phyloP scores from a whole-genome alignment of 1,284 basidiomycete genomes.

The Sanghuangporus baumii region DNA sequence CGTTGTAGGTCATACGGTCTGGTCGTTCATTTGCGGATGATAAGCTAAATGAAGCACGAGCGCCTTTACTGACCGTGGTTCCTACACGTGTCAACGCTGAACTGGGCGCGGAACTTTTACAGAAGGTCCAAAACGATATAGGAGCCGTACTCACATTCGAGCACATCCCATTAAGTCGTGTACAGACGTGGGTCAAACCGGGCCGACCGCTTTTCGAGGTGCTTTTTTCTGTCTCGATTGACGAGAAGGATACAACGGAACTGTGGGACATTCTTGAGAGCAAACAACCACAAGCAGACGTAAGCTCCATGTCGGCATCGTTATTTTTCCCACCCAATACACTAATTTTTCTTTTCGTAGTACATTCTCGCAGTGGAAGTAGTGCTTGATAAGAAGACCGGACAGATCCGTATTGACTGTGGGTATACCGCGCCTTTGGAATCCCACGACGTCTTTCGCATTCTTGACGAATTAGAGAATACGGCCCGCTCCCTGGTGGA shows the following conservation, averaged over 20 bases:
- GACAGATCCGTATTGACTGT: slow-evolving; percentile 28
- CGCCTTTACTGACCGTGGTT: slow-evolving; percentile 39
- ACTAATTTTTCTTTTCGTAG: background rate
- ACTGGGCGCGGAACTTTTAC: slow-evolving; percentile 26
- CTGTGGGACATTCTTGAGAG: slow-evolving; percentile 31
- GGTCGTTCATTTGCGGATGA: slow-evolving; percentile 40
- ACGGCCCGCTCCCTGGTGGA: slow-evolving; percentile 17
- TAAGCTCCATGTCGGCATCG: slow-evolving; percentile 24
- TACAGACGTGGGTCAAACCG: slow-evolving; percentile 42
- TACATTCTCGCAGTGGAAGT: slow-evolving; percentile 42
- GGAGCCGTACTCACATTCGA: slow-evolving; percentile 36
- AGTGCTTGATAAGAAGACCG: slow-evolving; percentile 30
- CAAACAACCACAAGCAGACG: slow-evolving; percentile 40
- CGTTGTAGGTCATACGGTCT: slow-evolving; percentile 39
- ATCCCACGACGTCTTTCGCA: slow-evolving; percentile 19
- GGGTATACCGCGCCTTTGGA: slow-evolving; percentile 28
- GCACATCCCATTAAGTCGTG: slow-evolving; percentile 37
- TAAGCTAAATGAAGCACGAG: slow-evolving; percentile 33
- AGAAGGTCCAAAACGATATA: slow-evolving; percentile 34
- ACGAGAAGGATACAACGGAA: slow-evolving; percentile 23
- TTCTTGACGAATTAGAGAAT: slow-evolving; percentile 24
- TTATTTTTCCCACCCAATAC: background rate
- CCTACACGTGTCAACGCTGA: slow-evolving; percentile 35
- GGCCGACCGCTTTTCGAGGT: slow-evolving; percentile 35
- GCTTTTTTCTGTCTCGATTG: slow-evolving; percentile 40